Evolutionary conservation across 768 basidiomycete species (phyloP).

Genomic region (Tulasnella calospora): DNA sequence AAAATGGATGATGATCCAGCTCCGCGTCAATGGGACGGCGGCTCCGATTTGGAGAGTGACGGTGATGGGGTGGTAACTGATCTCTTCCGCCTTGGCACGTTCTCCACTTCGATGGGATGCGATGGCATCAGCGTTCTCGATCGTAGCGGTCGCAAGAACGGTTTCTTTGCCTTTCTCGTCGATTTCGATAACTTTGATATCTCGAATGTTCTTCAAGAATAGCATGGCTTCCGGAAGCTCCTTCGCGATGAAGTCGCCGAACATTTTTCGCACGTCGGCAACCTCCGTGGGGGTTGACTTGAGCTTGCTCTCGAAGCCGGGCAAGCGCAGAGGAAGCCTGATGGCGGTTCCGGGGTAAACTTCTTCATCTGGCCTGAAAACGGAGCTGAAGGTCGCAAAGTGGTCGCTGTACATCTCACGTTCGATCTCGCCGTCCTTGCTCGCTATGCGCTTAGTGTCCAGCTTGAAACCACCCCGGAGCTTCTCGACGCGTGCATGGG

Average conservation of each 20-base stretch:
- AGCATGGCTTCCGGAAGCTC: constrained; percentile 13
- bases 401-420: background rate
- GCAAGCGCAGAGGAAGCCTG: constrained; percentile 46
- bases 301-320: constrained; percentile 36
- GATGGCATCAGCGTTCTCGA: background rate
- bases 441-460: background rate
- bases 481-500: constrained; percentile 6
- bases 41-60: background rate
- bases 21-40: background rate
- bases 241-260: constrained; percentile 31
- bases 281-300: constrained; percentile 40
- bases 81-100: background rate
- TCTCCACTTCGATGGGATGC: background rate
- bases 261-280: constrained; percentile 44
- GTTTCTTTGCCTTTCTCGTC: constrained; percentile 30
- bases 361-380: background rate
- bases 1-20: constrained; percentile 30
- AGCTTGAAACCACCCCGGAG: background rate
- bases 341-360: constrained; percentile 42
- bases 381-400: background rate
- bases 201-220: constrained; percentile 12
- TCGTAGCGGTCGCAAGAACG: constrained; percentile 24
- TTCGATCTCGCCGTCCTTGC: background rate
- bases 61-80: background rate
- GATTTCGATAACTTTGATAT: constrained; percentile 43